Evolutionary conservation across 2,329 filamentous ascomycete genomes (phyloP), one percentile per base, ranked within the genome.

Genomic region (Sclerotinia spermophila): DNA sequence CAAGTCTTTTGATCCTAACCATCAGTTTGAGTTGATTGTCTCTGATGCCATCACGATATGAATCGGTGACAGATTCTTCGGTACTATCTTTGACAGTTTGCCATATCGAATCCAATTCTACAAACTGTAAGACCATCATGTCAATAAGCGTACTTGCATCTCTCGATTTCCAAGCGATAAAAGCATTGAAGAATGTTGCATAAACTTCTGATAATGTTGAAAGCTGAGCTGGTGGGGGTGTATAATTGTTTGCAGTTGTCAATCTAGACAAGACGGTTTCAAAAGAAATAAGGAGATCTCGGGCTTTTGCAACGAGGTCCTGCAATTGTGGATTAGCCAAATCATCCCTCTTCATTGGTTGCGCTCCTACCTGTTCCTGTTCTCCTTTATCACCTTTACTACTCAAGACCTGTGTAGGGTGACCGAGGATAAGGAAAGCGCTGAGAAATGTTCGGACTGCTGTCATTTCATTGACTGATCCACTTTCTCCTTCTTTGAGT

Each of bases 51-150:
- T 93, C 86, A 48, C 89, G 88, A 78, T 94, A 95, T n/a, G 93
- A 88, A 27, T 87, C 88, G 0, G 91, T 87, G 3, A 93, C 92
- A 24, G 89, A 87, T 53, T 90, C 89, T 62, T 92, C 89, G 0
- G 89, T 92, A 67, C 90, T 89, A 76, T 93, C 89, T 79, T 93
- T 94, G 78, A 96, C 91, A 3, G 90, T 92, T 78, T 94, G 91
- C 84, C 92, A 92, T 62, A 95, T 95, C 48, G 90, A 90, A 77
- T 96, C 92, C 2, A 96, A 86, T 78, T 94, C 92, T 27, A 94
- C 91, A 79, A 95, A 94, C 74, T 93, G 92, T 77, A 92, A 86
- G n/a, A 95, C 85, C 92, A 96, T 94, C 69, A 93, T 90, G 76
- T 94, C 91, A 67, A 95, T 88, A 6, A 96, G 83, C 0, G 92